Evolutionary conservation across 805 yeast genomes (phyloP).

Genomic region (Zygoascus tannicola): DNA sequence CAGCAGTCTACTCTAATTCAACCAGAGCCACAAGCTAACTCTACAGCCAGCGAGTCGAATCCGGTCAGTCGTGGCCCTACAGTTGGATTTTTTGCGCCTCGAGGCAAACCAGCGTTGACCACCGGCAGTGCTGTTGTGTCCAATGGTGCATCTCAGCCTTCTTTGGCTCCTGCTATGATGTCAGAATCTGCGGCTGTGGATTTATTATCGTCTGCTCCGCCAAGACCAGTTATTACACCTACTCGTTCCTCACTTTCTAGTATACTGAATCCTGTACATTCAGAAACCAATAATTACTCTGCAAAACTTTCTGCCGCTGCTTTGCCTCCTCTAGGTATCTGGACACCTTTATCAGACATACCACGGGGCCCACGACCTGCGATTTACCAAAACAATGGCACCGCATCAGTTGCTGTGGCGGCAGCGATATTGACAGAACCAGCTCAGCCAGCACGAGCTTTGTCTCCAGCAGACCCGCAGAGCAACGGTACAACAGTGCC

Average conservation of each 20-base stretch:
- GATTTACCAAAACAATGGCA: too few relatives aligned
- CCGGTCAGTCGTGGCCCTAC: slow-evolving; percentile 10
- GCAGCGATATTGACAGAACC: background rate
- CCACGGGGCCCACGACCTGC: background rate
- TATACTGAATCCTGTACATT: slow-evolving; percentile 10
- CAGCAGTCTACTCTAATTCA: background rate
- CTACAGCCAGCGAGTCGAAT: background rate
- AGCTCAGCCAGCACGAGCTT: background rate
- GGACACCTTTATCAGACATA: background rate
- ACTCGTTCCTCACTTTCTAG: slow-evolving; percentile 13
- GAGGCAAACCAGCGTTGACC: slow-evolving; percentile 6
- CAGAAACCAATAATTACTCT: background rate
- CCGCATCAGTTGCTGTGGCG: background rate
- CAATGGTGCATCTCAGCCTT: background rate
- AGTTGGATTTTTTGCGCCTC: slow-evolving; percentile 16
- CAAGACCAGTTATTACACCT: slow-evolving; percentile 18
- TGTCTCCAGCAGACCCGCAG: background rate
- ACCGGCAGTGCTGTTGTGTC: background rate
- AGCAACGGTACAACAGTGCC: background rate
- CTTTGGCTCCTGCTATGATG: background rate
- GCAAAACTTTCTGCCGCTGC: slow-evolving; percentile 1
- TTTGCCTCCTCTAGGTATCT: slow-evolving; percentile 8
- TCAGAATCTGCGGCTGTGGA: background rate
- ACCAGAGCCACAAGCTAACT: background rate
- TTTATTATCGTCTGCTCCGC: slow-evolving; percentile 4